Conservation (phyloP, 768 basidiomycete genomes). For the Kondoa malvinella region DNA sequence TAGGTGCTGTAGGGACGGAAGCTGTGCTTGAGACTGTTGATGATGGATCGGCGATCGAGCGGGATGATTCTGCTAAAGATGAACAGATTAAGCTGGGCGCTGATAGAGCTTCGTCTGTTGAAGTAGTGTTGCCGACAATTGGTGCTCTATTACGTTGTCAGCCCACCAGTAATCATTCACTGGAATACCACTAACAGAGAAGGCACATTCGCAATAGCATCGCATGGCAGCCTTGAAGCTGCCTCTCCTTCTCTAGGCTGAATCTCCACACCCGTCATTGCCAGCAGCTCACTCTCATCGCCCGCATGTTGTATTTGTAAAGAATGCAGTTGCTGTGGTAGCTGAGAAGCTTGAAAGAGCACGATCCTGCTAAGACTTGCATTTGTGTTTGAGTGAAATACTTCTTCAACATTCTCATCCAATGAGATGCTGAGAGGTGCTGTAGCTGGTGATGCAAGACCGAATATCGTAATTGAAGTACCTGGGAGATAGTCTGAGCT, state of each 20-base stretch:
- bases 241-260: too few species aligned
- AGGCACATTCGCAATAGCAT: not conserved
- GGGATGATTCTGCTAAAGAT: not conserved
- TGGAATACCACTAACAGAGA: not conserved
- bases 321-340: not conserved
- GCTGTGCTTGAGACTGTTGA: not conserved
- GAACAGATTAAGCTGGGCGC: not conserved
- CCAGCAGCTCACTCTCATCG: too few species aligned
- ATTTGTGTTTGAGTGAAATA: not conserved
- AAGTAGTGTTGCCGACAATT: not conserved
- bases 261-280: too few species aligned
- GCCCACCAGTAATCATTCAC: not conserved
- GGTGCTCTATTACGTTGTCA: not conserved
- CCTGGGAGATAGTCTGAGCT: not conserved
- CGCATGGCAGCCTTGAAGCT: too few species aligned
- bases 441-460: not conserved
- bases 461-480: not conserved
- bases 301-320: too few species aligned
- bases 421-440: not conserved
- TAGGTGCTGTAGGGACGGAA: not conserved
- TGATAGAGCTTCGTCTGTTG: not conserved
- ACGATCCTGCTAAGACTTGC: not conserved
- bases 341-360: not conserved
- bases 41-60: not conserved
- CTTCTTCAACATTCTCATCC: not conserved